Base-by-base conservation (phyloP, 2,329 filamentous ascomycete genomes). In the Diaporthe caulivora region DNA sequence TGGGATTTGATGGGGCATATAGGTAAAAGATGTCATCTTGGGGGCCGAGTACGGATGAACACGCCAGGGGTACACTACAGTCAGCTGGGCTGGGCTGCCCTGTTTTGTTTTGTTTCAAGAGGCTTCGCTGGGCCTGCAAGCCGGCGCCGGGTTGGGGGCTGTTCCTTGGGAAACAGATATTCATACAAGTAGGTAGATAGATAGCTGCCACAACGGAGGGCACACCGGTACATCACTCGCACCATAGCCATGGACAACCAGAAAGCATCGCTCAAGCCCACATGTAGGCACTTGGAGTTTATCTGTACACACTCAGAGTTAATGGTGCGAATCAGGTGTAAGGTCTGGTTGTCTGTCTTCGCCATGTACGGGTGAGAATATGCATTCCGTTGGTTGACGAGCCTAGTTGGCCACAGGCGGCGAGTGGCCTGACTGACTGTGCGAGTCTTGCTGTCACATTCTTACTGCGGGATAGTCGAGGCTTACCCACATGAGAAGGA, bases 51-150 rank as follows among this genome's bases (percentile, higher is more conserved):
- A 40, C 31, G 58, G 40, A 62, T 47, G 62, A 40, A 53, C 62
- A 37, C 18, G 21, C 13, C 40, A 17, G 24, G 42, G 26, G 47
- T 42, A 18, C n/a, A 26, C 8, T 18, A 37, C 60, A 70, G 54
- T 70, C 54, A 60, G 54, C 34, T 42, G 42, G n/a, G 40, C 31
- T 37, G 53, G 17, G 37, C 5, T 47, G 37, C 31, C 21, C 4
- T 31, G 34, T 29, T 68, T 64, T 26, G 65, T 74, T 72, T 72
- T 47, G 72, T 74, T 69, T 74, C 54, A 72, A 37, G 18, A 29
- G 57, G 34, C 21, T 29, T 40, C 13, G 54, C 53, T 34, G 54
- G 53, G 26, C 26, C 53, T 5, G 18, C 5, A 34, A 55, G 26
- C 6, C 17, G 53, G 53, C 29, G 29, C 17, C 6, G 53, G 17